These are phyloP conservation scores for Fusarium subglutinans DNA, from an alignment of 2,329 filamentous ascomycete genomes.

Conservation along the genomic window DNA sequence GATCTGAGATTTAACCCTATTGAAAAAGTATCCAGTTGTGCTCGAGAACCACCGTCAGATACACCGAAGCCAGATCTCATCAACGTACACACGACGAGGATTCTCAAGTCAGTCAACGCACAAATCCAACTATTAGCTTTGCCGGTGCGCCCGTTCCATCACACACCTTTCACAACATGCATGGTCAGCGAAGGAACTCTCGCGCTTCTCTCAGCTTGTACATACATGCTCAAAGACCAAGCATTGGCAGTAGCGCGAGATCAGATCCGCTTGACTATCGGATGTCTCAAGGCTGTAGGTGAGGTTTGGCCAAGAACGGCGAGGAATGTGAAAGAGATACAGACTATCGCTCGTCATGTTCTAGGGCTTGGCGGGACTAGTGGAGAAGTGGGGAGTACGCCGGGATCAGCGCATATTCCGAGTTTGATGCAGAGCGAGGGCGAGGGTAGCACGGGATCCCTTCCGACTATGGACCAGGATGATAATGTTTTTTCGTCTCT, in stretches of 20 bases:
- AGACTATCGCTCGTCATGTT: conserved; percentile 33
- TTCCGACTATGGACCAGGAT: fast-evolving
- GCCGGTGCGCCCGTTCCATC: conserved; percentile 8
- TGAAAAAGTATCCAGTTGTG: conserved; percentile 24
- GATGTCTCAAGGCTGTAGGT: conserved; percentile 12
- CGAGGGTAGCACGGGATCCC: background rate
- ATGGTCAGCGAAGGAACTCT: conserved; percentile 34
- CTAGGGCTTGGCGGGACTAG: background rate
- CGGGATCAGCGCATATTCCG: background rate
- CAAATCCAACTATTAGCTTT: conserved; percentile 24
- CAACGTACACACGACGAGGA: conserved; percentile 24
- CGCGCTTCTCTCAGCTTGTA: conserved; percentile 20
- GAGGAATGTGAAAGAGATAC: conserved; percentile 29
- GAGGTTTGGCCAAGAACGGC: conserved; percentile 27
- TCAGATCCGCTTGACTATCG: conserved; percentile 28
- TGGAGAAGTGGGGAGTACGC: background rate
- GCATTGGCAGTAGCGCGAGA: conserved; percentile 20
- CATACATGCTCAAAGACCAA: conserved; percentile 7
- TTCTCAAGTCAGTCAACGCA: conserved; percentile 25
- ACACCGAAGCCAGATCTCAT: conserved; percentile 12
- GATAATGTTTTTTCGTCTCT: background rate
- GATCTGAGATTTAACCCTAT: conserved; percentile 28
- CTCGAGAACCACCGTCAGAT: conserved; percentile 14
- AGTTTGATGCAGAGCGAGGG: background rate
- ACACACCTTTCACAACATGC: conserved; percentile 28